Evolutionary conservation across 2,329 filamentous ascomycete genomes (phyloP).

Genomic region (Aspergillus aculeatus): DNA sequence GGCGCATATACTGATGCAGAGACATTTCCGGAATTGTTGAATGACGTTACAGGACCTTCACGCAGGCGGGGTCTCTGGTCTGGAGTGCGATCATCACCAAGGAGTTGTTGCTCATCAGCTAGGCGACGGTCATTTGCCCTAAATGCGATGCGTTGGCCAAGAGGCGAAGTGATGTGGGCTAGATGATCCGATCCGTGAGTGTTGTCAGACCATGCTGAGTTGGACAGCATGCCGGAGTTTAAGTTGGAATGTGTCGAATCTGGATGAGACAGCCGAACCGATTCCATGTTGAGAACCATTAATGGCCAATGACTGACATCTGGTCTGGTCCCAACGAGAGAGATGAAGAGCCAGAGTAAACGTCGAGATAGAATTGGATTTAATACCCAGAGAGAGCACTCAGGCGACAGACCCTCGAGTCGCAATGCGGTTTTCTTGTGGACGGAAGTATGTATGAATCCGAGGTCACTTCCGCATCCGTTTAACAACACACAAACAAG

Average conservation of each 20-base stretch:
- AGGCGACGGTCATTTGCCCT: neutral
- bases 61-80: constrained; percentile 6
- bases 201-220: constrained; percentile 4
- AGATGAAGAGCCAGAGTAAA: neutral
- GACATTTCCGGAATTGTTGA: neutral
- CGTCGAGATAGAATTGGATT: neutral
- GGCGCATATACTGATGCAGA: constrained; percentile 5
- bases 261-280: constrained; percentile 13
- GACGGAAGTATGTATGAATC: constrained; percentile 5
- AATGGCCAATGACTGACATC: constrained; percentile 15
- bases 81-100: constrained; percentile 6
- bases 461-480: constrained; percentile 16
- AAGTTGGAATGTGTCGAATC: constrained; percentile 12
- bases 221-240: constrained; percentile 1
- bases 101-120: constrained; percentile 4
- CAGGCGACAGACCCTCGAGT: neutral
- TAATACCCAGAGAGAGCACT: neutral
- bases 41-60: constrained; percentile 1
- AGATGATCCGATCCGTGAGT: neutral
- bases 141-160: constrained; percentile 2
- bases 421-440: constrained; percentile 1
- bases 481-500: constrained; percentile 6
- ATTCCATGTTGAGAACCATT: constrained; percentile 16
- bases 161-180: neutral
- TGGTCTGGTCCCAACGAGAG: neutral